Base-by-base conservation (phyloP, 2,329 filamentous ascomycete genomes). In the Colletotrichum melonis region DNA sequence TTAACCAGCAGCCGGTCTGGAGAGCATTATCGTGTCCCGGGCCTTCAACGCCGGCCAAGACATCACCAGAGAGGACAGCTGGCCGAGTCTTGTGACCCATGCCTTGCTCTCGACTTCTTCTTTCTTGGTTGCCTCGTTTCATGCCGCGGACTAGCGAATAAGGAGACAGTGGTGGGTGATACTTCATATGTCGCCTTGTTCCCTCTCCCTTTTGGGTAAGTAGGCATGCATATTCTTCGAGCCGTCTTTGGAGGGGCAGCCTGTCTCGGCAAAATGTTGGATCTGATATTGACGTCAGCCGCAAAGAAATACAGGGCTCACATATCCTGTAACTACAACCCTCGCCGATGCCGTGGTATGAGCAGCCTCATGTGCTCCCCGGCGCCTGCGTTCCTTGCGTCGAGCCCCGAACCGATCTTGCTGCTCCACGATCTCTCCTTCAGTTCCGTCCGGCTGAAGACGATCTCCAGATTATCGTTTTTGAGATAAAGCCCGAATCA, bases 161-260 rank as follows among this genome's bases (percentile, higher is more conserved):
- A 57, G 63, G 59, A 42, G 26, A n/a, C n/a, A 56, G 32, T 9
- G 22, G 30, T 63, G 68, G 57, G 68, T 74, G 68, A 68, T 74
- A 74, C 72, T 72, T 74, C 63, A 74, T 74, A 72, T 72, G 67
- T 57, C 67, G 67, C 71, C 71, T 73, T 66, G 24, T 62, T 30
- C 62, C 69, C 71, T 30, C 62, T 72, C 71, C 67, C 63, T 5
- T 65, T 71, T 57, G 60, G 67, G 67, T 22, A 57, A 65, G 38
- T 54, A 49, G 38, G n/a, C 56, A 56, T 56, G n/a, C 46, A 55
- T 62, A 24, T 42, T 58, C 35, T 55, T 30, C 28, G 9, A 54
- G 30, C 54, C 42, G 2, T 26, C 19, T 26, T 63, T 19, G 28
- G 32, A 35, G 16, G 26, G 19, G 2, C 14, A 14, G 24, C 12